Percentiles rank a stretch among this genome's conserved stretches.
These are phyloP conservation scores for Cryptosporidium tyzzeri DNA, from an alignment of 169 alveolate species.

Conservation along the genomic window DNA sequence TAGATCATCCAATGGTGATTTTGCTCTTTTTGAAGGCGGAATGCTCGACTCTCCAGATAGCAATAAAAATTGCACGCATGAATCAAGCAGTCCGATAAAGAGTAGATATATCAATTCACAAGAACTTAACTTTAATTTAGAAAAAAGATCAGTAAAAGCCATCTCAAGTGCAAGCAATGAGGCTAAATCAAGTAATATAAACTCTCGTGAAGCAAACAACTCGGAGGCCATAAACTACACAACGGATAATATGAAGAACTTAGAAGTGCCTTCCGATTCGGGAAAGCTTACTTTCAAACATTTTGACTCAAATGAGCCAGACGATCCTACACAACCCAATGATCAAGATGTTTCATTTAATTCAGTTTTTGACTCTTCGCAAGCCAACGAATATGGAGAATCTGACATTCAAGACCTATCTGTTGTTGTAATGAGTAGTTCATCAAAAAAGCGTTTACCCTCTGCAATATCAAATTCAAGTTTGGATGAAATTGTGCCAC, in stretches of 20 bases:
- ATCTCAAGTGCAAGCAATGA: not conserved
- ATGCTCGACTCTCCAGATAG: slow-evolving; percentile 5
- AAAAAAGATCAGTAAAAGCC: not conserved
- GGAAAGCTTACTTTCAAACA: not conserved
- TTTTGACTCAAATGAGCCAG: not conserved
- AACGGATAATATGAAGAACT: not conserved
- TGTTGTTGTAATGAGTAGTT: not conserved
- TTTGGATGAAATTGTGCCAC: slow-evolving; percentile 48
- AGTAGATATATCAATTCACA: not conserved
- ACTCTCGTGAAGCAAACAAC: not conserved
- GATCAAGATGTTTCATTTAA: not conserved
- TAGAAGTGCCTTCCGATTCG: not conserved
- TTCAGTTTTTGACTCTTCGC: not conserved
- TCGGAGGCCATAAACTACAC: not conserved
- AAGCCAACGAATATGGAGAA: not conserved
- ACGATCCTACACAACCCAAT: not conserved
- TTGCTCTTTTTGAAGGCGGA: not conserved
- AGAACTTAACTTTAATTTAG: not conserved
- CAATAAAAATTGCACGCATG: not conserved
- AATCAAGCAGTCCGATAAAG: not conserved
- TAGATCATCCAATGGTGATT: not conserved
- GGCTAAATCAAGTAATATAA: not conserved
- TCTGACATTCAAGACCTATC: not conserved
- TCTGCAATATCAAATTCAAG: slow-evolving; percentile 19
- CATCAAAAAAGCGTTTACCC: not conserved